Percentiles rank a stretch among this genome's conserved stretches.
Conservation (phyloP, 305 asterid genomes). For the Fraxinus dipetala region DNA sequence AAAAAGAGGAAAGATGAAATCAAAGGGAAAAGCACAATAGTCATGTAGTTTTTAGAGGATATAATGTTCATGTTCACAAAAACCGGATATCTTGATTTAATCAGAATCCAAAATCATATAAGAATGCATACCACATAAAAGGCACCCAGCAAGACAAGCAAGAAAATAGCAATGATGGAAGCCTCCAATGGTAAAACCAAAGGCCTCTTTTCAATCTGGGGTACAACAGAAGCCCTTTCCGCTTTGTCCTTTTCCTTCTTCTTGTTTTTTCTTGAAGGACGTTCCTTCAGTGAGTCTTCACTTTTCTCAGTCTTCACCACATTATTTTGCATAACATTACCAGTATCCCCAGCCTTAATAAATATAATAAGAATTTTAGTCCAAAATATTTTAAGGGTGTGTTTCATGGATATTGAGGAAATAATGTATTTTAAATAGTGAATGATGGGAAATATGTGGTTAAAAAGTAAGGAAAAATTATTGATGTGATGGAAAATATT, state of each 20-base stretch:
- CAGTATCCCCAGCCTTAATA: conserved; percentile 70
- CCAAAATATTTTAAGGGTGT: conserved; percentile 5
- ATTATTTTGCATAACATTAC: conserved; percentile 42
- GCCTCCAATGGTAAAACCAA: conserved; percentile 73
- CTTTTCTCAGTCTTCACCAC: conserved; percentile 58
- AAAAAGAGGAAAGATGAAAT: not conserved
- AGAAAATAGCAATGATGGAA: conserved; percentile 66
- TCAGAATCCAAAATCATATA: conserved; percentile 7
- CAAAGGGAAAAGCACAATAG: conserved; percentile 1
- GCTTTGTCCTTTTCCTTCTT: conserved; percentile 67
- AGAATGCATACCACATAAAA: conserved; percentile 81
- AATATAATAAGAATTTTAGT: conserved; percentile 31
- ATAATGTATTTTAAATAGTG: no score
- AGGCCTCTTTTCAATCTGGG: conserved; percentile 57
- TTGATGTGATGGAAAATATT: no score
- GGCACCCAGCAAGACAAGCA: conserved; percentile 77
- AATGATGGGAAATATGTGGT: no score
- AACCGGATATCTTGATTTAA: conserved; percentile 7
- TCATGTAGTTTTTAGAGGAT: not conserved
- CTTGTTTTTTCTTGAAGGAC: conserved; percentile 65
- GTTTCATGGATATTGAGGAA: no score
- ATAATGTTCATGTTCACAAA: not conserved
- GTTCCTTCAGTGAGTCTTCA: conserved; percentile 64
- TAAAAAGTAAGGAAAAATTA: no score
- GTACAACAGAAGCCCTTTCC: conserved; percentile 48